Conservation (phyloP, 164 flowering plant species). For the Brasenia schreberi region DNA sequence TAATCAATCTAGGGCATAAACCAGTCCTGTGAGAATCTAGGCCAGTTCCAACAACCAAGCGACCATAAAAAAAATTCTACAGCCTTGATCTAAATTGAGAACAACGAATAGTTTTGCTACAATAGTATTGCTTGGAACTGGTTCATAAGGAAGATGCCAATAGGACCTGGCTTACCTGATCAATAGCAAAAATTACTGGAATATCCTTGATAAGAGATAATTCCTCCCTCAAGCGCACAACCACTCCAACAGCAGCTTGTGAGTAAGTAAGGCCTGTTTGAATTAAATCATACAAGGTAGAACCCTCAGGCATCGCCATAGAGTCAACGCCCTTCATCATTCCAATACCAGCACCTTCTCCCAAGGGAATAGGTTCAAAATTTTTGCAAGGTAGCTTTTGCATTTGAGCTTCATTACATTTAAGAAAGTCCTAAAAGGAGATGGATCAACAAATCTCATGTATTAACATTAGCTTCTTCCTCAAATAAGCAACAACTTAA, state of each 20-base stretch:
- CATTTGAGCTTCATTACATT: constrained; percentile 48
- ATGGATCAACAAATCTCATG: constrained; percentile 5
- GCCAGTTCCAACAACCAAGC: no score
- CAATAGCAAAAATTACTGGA: constrained; percentile 89
- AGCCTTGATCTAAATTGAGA: background rate
- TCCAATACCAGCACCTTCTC: constrained; percentile 98
- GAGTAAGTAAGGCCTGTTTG: constrained; percentile 57
- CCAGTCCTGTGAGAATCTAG: no score
- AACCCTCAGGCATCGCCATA: constrained; percentile 74
- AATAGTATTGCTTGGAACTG: background rate
- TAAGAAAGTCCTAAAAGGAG: constrained; percentile 63
- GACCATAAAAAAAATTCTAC: no score
- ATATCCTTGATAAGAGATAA: constrained; percentile 56
- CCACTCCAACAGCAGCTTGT: constrained; percentile 88
- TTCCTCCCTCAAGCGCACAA: constrained; percentile 83
- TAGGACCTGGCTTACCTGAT: constrained; percentile 20
- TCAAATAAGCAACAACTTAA: no score
- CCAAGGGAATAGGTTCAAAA: constrained; percentile 75
- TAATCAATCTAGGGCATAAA: no score
- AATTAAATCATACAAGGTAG: constrained; percentile 61
- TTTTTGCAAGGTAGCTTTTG: constrained; percentile 58
- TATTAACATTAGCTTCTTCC: constrained; percentile 7
- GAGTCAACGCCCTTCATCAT: constrained; percentile 67
- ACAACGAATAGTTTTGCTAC: background rate
- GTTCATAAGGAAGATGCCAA: background rate